Evolutionary conservation across 345 rosid species (phyloP).

Genomic region (Linum trigynum): DNA sequence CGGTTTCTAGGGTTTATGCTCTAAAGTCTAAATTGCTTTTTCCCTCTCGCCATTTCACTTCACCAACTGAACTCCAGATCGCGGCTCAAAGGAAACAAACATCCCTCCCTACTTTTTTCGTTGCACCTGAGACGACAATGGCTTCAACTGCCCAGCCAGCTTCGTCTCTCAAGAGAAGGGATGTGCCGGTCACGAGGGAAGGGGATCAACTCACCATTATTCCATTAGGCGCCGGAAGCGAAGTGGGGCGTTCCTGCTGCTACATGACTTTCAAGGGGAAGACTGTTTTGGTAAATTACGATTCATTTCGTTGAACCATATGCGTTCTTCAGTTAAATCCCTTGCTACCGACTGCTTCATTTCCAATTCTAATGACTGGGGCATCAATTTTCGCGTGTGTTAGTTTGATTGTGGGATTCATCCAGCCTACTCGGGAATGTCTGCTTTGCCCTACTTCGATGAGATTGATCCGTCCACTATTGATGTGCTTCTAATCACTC

Average conservation of each 20-base stretch:
- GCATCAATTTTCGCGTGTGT: not conserved
- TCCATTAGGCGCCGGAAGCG: slow-evolving; percentile 88
- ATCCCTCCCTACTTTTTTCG: not conserved
- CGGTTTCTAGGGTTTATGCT: no score
- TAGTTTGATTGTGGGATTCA: slow-evolving; percentile 95
- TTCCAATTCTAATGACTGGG: not conserved
- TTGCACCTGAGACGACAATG: slow-evolving; percentile 13
- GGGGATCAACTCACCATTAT: slow-evolving; percentile 69
- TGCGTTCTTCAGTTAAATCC: not conserved
- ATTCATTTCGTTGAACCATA: not conserved
- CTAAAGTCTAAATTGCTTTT: no score
- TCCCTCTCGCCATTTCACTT: no score
- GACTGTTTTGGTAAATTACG: slow-evolving; percentile 40
- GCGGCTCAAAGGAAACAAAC: not conserved
- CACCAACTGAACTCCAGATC: no score
- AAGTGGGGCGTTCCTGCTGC: slow-evolving; percentile 89
- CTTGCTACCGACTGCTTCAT: not conserved
- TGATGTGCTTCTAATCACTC: slow-evolving; percentile 85
- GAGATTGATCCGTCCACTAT: slow-evolving; percentile 86
- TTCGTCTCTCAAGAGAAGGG: slow-evolving; percentile 53
- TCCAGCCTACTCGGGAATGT: slow-evolving; percentile 85
- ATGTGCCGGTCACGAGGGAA: slow-evolving; percentile 48
- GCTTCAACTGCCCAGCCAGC: slow-evolving; percentile 40
- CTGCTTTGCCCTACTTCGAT: slow-evolving; percentile 88
- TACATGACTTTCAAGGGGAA: slow-evolving; percentile 89